A percentile compares a stretch with the other conserved stretches of the same genome.
Conservation (phyloP, 371 early-diverging fungal species). For the Conidiobolus incongruus region DNA sequence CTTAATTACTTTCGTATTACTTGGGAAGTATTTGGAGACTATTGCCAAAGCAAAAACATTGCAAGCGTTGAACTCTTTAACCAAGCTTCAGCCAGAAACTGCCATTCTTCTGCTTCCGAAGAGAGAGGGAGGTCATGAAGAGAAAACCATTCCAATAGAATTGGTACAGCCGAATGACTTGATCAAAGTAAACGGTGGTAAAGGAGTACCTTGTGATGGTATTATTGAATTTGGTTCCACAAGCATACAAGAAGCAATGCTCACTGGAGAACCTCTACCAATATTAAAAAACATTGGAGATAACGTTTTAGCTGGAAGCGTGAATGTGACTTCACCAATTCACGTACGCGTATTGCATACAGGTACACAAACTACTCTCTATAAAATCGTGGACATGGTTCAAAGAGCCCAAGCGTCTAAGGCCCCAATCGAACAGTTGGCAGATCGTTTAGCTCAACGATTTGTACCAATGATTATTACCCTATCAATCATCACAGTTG, state of each 20-base stretch:
- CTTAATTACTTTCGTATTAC: constrained; percentile 35
- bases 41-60: constrained; percentile 42
- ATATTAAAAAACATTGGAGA: constrained; percentile 48
- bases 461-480: constrained; percentile 30
- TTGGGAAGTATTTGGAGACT: constrained; percentile 50
- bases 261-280: constrained; percentile 39
- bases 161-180: constrained; percentile 32
- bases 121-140: constrained; percentile 41
- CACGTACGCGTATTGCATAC: constrained; percentile 26
- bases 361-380: constrained; percentile 31
- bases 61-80: constrained; percentile 34
- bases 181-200: constrained; percentile 46
- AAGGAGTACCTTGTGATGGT: constrained; percentile 11
- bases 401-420: constrained; percentile 41
- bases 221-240: constrained; percentile 40
- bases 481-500: constrained; percentile 24
- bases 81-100: constrained; percentile 39
- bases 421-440: constrained; percentile 35
- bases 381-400: constrained; percentile 35
- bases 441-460: constrained; percentile 32
- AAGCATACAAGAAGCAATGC: constrained; percentile 37
- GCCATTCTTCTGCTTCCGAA: constrained; percentile 44
- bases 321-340: constrained; percentile 26
- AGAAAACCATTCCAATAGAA: too few relatives aligned
- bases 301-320: constrained; percentile 63